Evolutionary conservation across 2,329 filamentous ascomycete species (phyloP), one percentile per base, ranked within the genome.

Genomic region (Aspergillus sp.): DNA sequence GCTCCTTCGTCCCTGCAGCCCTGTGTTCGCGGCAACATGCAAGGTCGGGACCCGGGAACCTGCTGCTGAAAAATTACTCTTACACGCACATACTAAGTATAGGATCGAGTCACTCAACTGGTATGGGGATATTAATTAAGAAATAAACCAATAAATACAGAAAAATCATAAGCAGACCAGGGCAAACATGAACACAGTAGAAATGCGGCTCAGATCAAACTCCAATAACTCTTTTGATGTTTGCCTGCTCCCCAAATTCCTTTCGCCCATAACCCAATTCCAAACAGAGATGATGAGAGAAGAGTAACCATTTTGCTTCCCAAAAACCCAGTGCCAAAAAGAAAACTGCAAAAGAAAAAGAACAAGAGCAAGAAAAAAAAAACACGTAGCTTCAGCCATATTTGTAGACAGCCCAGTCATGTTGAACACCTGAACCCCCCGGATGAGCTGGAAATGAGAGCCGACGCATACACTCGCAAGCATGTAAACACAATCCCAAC

Each of bases 211-310:
- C 59, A 63, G 55, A 62, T 64, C 63, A 62, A 62, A 66, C 64
- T 66, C 64, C 64, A 56, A 57, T 43, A 62, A 63, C 63, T 66
- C 63, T 63, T 65, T 64, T 64, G 47, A 62, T 60, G 58, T 65
- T 62, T 64, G 58, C 62, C 60, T 59, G 59, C 63, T 60, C 54
- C 62, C 59, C 58, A 40, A 21, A 27, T 62, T 64, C 62, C 62
- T 57, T 49, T 61, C 53, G 51, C 56, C 64, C 60, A 52, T 59
- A 41, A 57, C 59, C 61, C 56, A 57, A 54, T 62, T 46, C 39
- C 35, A 56, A 55, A 50, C 39, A 51, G 9, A 58, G 19, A 47
- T 33, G 11, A 39, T 15, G 51, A 46, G 35, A 48, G 31, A 64
- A 59, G 52, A 41, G 41, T 31, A 59, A 62, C 54, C 56, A 47